Evolutionary conservation across 2,329 filamentous ascomycete genomes (phyloP).

Genomic region (Byssochlamys sp.): DNA sequence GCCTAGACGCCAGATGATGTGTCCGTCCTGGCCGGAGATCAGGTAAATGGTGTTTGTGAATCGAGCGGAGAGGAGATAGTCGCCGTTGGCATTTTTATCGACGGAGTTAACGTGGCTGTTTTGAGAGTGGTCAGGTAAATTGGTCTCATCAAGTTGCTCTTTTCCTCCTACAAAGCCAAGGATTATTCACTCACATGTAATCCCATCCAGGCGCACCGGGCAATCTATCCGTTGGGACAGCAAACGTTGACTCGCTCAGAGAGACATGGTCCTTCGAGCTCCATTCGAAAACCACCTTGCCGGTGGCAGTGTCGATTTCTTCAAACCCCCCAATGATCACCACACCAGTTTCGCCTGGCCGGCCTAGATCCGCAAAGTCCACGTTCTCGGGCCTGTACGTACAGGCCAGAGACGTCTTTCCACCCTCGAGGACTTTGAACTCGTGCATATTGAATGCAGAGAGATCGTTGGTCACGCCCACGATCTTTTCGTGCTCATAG

Average conservation of each 20-base stretch:
- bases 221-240: constrained; percentile 11
- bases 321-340: constrained; percentile 27
- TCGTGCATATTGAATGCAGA: constrained; percentile 33
- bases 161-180: constrained; percentile 16
- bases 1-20: constrained; percentile 32
- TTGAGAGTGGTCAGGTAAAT: not conserved
- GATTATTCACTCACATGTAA: constrained; percentile 3
- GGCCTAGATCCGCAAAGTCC: constrained; percentile 20
- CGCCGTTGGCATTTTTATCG: constrained; percentile 30
- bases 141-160: constrained; percentile 6
- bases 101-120: constrained; percentile 32
- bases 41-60: constrained; percentile 31
- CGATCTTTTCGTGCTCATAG: constrained; percentile 36
- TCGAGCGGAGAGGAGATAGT: constrained; percentile 32
- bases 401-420: constrained; percentile 25
- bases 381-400: constrained; percentile 14
- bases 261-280: constrained; percentile 23
- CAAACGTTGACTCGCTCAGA: constrained; percentile 20
- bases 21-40: constrained; percentile 27
- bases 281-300: constrained; percentile 29
- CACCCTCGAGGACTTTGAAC: constrained; percentile 29
- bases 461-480: constrained; percentile 21
- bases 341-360: constrained; percentile 20
- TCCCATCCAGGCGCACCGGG: not conserved
- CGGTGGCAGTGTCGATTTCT: constrained; percentile 29